These are phyloP conservation scores for Populus hybrid DNA, from an alignment of 441 rosid genomes.

Conservation along the genomic window DNA sequence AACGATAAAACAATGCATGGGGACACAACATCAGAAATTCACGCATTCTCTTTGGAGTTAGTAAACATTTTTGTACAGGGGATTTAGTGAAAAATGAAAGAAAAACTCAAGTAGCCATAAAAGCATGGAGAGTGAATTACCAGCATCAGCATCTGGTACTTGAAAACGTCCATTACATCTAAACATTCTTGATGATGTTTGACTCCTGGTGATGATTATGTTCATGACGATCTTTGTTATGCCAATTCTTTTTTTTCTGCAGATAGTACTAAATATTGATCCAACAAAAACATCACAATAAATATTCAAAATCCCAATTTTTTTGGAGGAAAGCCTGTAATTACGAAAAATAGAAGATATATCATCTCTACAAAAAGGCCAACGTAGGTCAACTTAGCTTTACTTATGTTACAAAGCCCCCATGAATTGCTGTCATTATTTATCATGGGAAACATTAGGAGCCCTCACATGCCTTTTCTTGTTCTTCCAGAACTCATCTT, in stretches of 20 bases:
- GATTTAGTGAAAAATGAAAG: background rate
- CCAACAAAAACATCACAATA: background rate
- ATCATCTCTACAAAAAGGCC: background rate
- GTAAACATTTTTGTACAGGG: background rate
- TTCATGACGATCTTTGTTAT: background rate
- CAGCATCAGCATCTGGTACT: background rate
- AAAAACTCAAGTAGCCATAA: background rate
- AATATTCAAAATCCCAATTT: background rate
- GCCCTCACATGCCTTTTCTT: constrained; percentile 40
- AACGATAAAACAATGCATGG: too few relatives aligned
- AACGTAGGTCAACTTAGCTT: background rate
- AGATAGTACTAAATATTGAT: background rate
- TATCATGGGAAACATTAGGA: constrained; percentile 9
- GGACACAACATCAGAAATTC: too few relatives aligned
- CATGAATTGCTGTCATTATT: constrained; percentile 9
- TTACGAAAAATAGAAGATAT: background rate
- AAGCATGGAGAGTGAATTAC: background rate
- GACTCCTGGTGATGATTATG: background rate
- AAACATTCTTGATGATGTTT: background rate
- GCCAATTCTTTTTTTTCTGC: background rate
- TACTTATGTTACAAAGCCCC: background rate
- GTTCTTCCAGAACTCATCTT: constrained; percentile 91
- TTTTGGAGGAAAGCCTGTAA: background rate
- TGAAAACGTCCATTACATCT: background rate
- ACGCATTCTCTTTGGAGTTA: background rate